Conservation (phyloP, 2,329 filamentous ascomycete species). For the Exophiala viscosa region DNA sequence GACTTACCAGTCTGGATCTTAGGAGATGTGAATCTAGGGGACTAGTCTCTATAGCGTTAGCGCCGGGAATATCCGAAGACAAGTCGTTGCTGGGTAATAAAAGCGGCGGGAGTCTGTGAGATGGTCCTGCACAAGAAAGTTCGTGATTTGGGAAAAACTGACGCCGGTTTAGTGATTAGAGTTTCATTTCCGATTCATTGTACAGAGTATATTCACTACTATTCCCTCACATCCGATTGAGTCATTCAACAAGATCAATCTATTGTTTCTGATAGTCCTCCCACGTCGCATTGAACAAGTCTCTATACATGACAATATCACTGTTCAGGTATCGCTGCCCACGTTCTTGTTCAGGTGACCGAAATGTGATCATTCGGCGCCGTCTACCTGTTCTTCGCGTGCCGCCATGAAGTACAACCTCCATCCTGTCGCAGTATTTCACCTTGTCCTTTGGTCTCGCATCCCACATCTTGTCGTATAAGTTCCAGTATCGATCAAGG, state of each 20-base stretch:
- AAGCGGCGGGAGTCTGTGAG: background rate
- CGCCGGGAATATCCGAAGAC: conserved; percentile 5
- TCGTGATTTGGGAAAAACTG: no score
- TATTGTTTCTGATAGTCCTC: conserved; percentile 17
- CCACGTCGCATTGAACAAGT: conserved; percentile 21
- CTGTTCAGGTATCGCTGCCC: background rate
- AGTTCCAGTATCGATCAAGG: conserved; percentile 11
- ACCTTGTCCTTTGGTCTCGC: conserved; percentile 13
- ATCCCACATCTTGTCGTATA: conserved; percentile 23
- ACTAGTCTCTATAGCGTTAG: conserved; percentile 17
- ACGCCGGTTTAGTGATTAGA: no score
- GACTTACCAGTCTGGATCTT: conserved; percentile 1
- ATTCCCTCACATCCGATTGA: background rate
- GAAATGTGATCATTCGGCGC: background rate
- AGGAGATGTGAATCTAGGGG: conserved; percentile 2
- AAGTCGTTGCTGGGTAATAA: conserved; percentile 9
- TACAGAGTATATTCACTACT: background rate
- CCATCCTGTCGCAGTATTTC: conserved; percentile 6
- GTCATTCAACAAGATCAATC: background rate
- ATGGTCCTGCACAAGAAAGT: background rate
- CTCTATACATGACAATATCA: conserved; percentile 17
- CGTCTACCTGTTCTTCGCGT: background rate
- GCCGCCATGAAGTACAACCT: conserved; percentile 1
- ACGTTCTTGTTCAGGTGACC: background rate
- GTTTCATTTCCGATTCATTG: background rate